phyloP scores from a whole-genome alignment of 805 yeast species.

The Clavispora vitiphila region DNA sequence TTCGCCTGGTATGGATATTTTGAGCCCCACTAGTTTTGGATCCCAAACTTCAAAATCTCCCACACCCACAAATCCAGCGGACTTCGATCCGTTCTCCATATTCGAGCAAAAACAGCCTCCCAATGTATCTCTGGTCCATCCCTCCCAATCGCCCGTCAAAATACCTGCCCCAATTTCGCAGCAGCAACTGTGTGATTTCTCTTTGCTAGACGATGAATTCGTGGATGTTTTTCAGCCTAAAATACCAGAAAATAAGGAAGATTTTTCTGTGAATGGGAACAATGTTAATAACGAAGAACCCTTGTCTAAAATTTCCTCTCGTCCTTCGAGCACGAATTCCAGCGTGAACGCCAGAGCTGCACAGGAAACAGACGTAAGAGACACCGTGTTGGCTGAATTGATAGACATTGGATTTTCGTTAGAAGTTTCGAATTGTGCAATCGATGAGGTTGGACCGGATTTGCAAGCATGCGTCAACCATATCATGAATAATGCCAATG shows the following conservation, averaged over 20 bases:
- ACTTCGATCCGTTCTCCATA: slow-evolving; percentile 1
- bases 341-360: background rate
- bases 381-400: slow-evolving; percentile 58
- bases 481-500: slow-evolving; percentile 45
- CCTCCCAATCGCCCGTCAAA: background rate
- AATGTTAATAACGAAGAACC: background rate
- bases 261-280: background rate
- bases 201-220: slow-evolving; percentile 39
- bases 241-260: background rate
- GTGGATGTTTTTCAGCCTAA: slow-evolving; percentile 28
- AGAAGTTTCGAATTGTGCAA: slow-evolving; percentile 56
- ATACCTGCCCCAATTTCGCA: background rate
- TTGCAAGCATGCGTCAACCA: slow-evolving; percentile 62
- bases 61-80: background rate
- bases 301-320: background rate
- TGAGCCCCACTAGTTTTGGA: slow-evolving; percentile 5
- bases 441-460: slow-evolving; percentile 53
- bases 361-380: slow-evolving; percentile 20
- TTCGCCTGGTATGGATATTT: slow-evolving; percentile 5
- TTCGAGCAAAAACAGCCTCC: slow-evolving; percentile 3
- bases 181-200: slow-evolving; percentile 4
- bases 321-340: background rate
- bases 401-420: slow-evolving; percentile 76
- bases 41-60: slow-evolving; percentile 1
- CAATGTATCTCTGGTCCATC: background rate